Evolutionary conservation across 2,329 filamentous ascomycete genomes (phyloP).

Genomic region (Drechslerella coelobrocha): DNA sequence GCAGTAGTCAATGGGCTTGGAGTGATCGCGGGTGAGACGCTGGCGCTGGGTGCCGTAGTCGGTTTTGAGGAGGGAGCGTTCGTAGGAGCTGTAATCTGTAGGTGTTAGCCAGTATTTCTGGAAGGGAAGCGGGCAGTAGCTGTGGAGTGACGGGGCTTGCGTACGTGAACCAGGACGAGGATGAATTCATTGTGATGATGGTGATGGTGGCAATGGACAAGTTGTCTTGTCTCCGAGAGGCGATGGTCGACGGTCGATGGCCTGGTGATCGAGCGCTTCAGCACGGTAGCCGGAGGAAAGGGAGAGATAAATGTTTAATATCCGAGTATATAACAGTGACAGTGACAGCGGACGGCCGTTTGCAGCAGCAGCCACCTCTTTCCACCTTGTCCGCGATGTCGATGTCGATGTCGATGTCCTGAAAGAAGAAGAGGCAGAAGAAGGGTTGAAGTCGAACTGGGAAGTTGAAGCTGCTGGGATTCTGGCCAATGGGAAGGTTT

Average conservation of each 20-base stretch:
- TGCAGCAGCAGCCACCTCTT: neutral
- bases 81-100: constrained; percentile 67
- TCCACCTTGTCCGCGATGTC: neutral
- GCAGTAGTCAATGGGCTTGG: constrained; percentile 88
- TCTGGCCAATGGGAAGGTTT: constrained; percentile 39
- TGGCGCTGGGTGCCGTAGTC: constrained; percentile 83
- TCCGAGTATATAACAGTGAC: neutral
- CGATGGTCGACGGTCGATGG: neutral
- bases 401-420: no score
- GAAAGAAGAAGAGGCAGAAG: no score
- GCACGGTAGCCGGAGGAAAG: no score
- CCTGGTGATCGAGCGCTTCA: no score
- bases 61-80: constrained; percentile 79
- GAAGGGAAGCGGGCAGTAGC: neutral
- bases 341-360: neutral
- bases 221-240: no score
- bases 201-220: no score
- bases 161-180: constrained; percentile 84
- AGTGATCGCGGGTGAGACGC: constrained; percentile 87
- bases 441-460: no score
- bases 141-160: constrained; percentile 21
- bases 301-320: no score
- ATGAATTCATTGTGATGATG: constrained; percentile 67
- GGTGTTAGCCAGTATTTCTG: neutral
- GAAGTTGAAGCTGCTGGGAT: constrained; percentile 1